These are phyloP conservation scores for Waitea zeae DNA, from an alignment of 1,284 basidiomycete genomes.

Conservation along the genomic window DNA sequence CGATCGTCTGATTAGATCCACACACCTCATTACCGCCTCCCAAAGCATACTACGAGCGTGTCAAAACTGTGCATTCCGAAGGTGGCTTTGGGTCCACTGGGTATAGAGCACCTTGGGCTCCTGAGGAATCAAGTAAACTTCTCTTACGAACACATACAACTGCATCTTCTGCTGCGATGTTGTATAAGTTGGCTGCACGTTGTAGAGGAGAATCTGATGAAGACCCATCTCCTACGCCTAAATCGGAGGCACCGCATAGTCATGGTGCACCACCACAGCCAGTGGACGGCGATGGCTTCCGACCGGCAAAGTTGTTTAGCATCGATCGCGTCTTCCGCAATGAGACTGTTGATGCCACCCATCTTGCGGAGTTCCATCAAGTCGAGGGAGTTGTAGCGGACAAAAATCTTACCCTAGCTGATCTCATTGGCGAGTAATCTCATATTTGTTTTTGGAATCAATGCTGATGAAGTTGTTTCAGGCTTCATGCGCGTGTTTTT, in stretches of 20 bases:
- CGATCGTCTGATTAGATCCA: slow-evolving; percentile 47
- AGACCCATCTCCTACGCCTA: no score
- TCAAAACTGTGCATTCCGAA: slow-evolving; percentile 75
- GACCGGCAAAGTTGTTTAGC: slow-evolving; percentile 93
- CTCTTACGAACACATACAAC: slow-evolving; percentile 97
- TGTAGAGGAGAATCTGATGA: slow-evolving; percentile 42
- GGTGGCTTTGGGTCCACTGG: slow-evolving; percentile 94
- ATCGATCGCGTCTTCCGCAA: slow-evolving; percentile 99
- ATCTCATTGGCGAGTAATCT: slow-evolving; percentile 79
- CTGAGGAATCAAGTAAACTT: slow-evolving; percentile 82
- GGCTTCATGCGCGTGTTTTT: slow-evolving; percentile 99
- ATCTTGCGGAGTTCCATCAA: slow-evolving; percentile 98
- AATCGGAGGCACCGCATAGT: slow-evolving; percentile 16
- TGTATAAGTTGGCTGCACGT: slow-evolving; percentile 77
- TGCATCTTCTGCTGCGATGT: slow-evolving; percentile 87
- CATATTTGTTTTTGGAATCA: no score
- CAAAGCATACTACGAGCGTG: slow-evolving; percentile 78
- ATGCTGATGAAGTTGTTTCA: no score
- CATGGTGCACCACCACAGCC: not conserved
- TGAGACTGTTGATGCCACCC: slow-evolving; percentile 98
- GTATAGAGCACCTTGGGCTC: slow-evolving; percentile 93
- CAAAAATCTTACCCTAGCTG: slow-evolving; percentile 84
- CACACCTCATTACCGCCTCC: slow-evolving; percentile 64
- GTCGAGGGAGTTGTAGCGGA: slow-evolving; percentile 99
- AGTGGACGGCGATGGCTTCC: slow-evolving; percentile 64